A percentile compares a stretch with the other conserved stretches of the same genome.
Evolutionary conservation across 2,329 filamentous ascomycete species (phyloP).

Genomic region (Ceratocystis smalleyi): DNA sequence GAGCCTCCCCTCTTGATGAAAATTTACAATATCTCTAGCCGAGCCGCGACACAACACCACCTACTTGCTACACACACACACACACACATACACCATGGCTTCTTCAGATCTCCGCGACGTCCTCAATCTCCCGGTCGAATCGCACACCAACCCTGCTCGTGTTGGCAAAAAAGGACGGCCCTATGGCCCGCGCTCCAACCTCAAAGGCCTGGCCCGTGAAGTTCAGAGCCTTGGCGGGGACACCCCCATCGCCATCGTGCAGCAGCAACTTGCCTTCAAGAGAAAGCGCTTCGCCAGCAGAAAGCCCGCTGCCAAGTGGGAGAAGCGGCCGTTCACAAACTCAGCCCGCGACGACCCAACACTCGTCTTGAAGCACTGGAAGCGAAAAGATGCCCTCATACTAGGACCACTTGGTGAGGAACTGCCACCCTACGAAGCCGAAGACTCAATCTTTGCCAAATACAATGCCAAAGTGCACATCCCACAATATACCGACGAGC

Average conservation of each 20-base stretch:
- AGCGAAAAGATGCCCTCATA: slow-evolving; percentile 33
- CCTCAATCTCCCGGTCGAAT: slow-evolving; percentile 58
- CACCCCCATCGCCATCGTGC: slow-evolving; percentile 51
- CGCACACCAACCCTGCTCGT: slow-evolving; percentile 30
- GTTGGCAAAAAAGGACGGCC: slow-evolving; percentile 63
- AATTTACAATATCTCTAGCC: slow-evolving; percentile 9
- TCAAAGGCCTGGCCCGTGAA: slow-evolving; percentile 50
- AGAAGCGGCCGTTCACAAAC: slow-evolving; percentile 57
- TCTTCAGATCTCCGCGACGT: slow-evolving; percentile 77
- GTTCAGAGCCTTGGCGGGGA: slow-evolving; percentile 51
- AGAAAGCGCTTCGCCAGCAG: slow-evolving; percentile 39
- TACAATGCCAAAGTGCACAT: slow-evolving; percentile 71
- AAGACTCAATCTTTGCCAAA: slow-evolving; percentile 60
- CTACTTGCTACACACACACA: neutral
- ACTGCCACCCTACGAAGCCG: slow-evolving; percentile 23
- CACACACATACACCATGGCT: slow-evolving; percentile 36
- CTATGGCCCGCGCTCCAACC: slow-evolving; percentile 40
- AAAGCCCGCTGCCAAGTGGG: slow-evolving; percentile 48
- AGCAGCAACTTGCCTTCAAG: slow-evolving; percentile 43
- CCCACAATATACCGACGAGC: slow-evolving; percentile 70
- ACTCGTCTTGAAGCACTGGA: slow-evolving; percentile 67
- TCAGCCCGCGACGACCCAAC: slow-evolving; percentile 53
- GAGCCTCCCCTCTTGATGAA: neutral
- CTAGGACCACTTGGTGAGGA: slow-evolving; percentile 17
- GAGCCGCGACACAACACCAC: neutral